A percentile compares a stretch with the other conserved stretches of the same genome.
Evolutionary conservation across 257 asterid species (phyloP).

Genomic region (Anisodus acutangulus): DNA sequence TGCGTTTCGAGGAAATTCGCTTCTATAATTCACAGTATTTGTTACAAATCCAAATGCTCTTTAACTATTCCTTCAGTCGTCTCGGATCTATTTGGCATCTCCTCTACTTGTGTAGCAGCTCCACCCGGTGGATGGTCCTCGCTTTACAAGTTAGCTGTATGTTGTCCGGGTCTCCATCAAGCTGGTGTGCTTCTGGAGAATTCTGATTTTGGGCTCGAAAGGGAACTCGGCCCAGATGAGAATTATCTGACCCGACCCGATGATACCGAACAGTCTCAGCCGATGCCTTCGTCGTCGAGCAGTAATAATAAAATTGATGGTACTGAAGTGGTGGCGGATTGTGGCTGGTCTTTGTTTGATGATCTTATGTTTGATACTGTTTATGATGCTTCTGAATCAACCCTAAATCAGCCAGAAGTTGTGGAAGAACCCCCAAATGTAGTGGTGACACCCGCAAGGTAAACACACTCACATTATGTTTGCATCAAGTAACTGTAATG

Average conservation of each 20-base stretch:
- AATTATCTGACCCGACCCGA: conserved; percentile 33
- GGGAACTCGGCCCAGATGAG: conserved; percentile 88
- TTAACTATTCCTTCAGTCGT: conserved; percentile 74
- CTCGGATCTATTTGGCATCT: conserved; percentile 43
- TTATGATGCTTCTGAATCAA: conserved; percentile 59
- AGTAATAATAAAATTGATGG: neutral
- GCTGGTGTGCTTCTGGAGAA: conserved; percentile 87
- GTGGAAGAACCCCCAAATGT: conserved; percentile 27
- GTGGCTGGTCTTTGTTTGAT: conserved; percentile 86
- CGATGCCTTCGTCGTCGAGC: conserved; percentile 41
- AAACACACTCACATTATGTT: neutral
- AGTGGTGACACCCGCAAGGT: conserved; percentile 30
- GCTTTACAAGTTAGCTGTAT: conserved; percentile 58
- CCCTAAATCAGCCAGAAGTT: conserved; percentile 35
- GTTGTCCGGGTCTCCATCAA: conserved; percentile 86
- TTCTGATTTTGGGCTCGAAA: conserved; percentile 90
- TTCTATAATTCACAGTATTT: conserved; percentile 60
- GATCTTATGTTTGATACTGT: conserved; percentile 52
- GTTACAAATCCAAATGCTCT: conserved; percentile 69
- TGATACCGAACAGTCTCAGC: conserved; percentile 17
- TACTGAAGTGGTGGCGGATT: conserved; percentile 39
- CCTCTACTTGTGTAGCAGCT: conserved; percentile 25
- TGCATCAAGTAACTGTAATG: neutral
- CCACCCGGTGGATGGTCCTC: conserved; percentile 66
- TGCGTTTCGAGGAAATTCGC: conserved; percentile 82